Percentiles rank a stretch among this genome's conserved stretches.
phyloP scores from a whole-genome alignment of 768 basidiomycete genomes.

The Leccinum olivaceopallidum region DNA sequence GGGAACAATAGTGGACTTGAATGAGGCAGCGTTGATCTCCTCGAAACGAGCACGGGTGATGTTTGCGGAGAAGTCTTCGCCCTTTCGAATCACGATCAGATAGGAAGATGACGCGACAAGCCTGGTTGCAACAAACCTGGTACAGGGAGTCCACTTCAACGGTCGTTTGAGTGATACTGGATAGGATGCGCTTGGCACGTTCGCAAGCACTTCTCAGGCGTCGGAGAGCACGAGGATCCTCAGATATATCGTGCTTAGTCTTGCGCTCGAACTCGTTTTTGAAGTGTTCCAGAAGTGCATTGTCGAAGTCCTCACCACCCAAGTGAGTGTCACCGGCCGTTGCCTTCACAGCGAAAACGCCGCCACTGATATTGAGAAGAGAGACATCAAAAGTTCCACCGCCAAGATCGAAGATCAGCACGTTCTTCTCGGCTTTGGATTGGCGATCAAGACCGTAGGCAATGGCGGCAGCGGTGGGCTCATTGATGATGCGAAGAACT shows the following conservation, averaged over 20 bases:
- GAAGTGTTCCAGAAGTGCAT: conserved; percentile 97
- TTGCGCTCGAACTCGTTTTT: conserved; percentile 99
- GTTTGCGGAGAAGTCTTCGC: conserved; percentile 97
- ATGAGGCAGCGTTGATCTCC: conserved; percentile 93
- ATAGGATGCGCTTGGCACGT: conserved; percentile 98
- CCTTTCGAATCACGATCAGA: conserved; percentile 44
- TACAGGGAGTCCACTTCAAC: conserved; percentile 99
- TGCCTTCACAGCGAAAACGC: conserved; percentile 99
- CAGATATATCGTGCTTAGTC: conserved; percentile 95
- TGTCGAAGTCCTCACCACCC: conserved; percentile 99
- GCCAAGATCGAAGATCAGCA: conserved; percentile 99
- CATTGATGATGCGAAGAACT: conserved; percentile 99
- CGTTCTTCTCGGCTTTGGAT: conserved; percentile 93
- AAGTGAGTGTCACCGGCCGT: conserved; percentile 99
- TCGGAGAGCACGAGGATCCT: conserved; percentile 94
- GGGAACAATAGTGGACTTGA: conserved; percentile 97
- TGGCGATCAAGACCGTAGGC: conserved; percentile 98
- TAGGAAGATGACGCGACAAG: not conserved
- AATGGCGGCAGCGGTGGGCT: conserved; percentile 99
- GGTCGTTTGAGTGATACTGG: conserved; percentile 97
- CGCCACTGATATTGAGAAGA: conserved; percentile 94
- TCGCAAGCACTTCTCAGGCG: conserved; percentile 97
- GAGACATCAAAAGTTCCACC: conserved; percentile 99
- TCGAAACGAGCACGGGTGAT: conserved; percentile 99
- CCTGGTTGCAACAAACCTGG: conserved; percentile 54